Evolutionary conservation across 2,329 filamentous ascomycete genomes (phyloP).

Genomic region (Ceratocystis harringtonii): DNA sequence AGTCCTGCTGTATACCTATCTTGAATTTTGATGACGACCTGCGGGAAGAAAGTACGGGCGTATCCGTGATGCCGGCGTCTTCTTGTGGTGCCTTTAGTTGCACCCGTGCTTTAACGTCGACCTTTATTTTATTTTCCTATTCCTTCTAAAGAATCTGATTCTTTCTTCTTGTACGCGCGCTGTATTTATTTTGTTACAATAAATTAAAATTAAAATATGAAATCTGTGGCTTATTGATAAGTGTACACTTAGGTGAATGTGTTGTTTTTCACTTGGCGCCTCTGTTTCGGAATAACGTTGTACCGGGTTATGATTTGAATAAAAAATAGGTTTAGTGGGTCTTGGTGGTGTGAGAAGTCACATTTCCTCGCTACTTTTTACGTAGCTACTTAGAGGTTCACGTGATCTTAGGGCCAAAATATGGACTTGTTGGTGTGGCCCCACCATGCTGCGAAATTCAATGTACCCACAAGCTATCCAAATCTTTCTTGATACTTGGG

Average conservation of each 20-base stretch:
- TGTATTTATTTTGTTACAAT: not conserved
- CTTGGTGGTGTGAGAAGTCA: no score
- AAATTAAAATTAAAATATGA: not conserved
- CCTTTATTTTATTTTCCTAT: slow-evolving; percentile 18
- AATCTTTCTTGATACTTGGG: slow-evolving; percentile 16
- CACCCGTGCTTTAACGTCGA: slow-evolving; percentile 6
- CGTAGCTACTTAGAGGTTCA: not conserved
- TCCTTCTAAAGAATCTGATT: slow-evolving; percentile 24
- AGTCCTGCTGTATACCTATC: slow-evolving; percentile 16
- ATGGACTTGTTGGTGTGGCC: slow-evolving; percentile 3
- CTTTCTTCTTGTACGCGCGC: not conserved
- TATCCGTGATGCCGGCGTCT: slow-evolving; percentile 6
- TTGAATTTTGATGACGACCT: slow-evolving; percentile 14
- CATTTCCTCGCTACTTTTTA: no score
- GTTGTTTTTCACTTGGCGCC: not conserved
- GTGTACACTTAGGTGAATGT: not conserved
- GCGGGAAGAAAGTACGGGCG: not conserved
- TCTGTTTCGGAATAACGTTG: no score
- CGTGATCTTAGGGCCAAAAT: slow-evolving; percentile 15
- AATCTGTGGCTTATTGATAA: not conserved
- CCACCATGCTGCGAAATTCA: slow-evolving; percentile 11
- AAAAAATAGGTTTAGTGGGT: no score
- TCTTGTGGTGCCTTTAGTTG: not conserved
- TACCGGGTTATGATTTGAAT: no score
- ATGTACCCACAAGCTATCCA: slow-evolving; percentile 8